Base-by-base conservation (phyloP, 257 asterid species). In the Jacaranda copaia region DNA sequence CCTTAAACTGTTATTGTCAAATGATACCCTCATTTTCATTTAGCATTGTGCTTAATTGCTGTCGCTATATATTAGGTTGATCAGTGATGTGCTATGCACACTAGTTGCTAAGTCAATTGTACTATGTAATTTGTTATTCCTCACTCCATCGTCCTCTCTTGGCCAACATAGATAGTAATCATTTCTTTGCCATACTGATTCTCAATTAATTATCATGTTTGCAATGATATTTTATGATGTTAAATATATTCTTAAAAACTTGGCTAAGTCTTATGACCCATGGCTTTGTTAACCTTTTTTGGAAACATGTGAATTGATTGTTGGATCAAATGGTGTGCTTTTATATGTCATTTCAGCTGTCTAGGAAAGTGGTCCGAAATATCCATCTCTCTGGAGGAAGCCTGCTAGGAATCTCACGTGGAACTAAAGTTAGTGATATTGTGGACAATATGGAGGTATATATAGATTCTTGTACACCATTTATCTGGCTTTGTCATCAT, bases 361-460 rank as follows among this genome's bases (percentile, higher is more conserved):
- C 98, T 25, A 85, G 98, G 87, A 89, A 88, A 82, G 96, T 91
- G 79, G 98, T 95, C 75, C 96, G 93, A 81, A 95, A 95, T 79
- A 69, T 95, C 81, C 99, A 95, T 86, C 96, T 95, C 58, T 95
- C 99, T 4, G 98, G 99, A 49, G 99, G 98, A 83, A 95, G 99
- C 84, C 84, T 95, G 84, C 84, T 95, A 68, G 99, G 99, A 84
- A 97, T 95, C 57, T 95, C 99, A 46, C 99, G 99, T 25, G 99
- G 99, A 55, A 96, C 97, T 64, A 76, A 87, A 74, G 89, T 95
- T 79, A 83, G 77, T 77, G 94, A 91, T 40, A 95, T 95, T 69
- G 99, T 93, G 72, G 97, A 93, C 86, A 83, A 90, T 62, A 85
- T 95, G 91, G 89, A 91, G 97, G 99, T 93, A 81, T 61, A 63